Conservation (phyloP, 2,329 filamentous ascomycete genomes). For the Cercospora zeina region DNA sequence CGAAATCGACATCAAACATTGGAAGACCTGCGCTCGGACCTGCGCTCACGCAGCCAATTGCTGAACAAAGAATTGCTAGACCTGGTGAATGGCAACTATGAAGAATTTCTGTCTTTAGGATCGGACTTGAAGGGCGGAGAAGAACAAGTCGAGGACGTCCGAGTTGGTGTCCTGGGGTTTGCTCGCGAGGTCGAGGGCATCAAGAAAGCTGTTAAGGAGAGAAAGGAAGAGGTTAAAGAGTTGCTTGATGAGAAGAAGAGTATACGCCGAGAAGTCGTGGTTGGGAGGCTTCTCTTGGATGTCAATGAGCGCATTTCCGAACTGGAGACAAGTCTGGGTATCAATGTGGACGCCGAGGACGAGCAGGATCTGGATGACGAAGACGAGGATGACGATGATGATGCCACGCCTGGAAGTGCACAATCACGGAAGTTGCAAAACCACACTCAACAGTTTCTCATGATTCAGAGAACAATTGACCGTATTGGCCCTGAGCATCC, state of each 20-base stretch:
- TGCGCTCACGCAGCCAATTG: conserved; percentile 75
- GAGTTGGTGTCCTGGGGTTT: conserved; percentile 84
- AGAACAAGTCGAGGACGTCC: conserved; percentile 85
- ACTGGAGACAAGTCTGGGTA: conserved; percentile 63
- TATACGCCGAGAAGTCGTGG: conserved; percentile 64
- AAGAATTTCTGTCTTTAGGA: conserved; percentile 82
- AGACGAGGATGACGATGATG: conserved; percentile 39
- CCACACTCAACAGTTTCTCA: conserved; percentile 60
- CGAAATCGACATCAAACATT: conserved; percentile 91
- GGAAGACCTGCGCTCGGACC: conserved; percentile 83
- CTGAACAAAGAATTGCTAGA: conserved; percentile 87
- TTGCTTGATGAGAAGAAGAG: conserved; percentile 66
- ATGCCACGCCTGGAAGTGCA: conserved; percentile 38
- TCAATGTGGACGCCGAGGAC: conserved; percentile 44
- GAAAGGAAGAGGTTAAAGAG: conserved; percentile 62
- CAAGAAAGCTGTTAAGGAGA: conserved; percentile 62
- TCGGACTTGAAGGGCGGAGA: conserved; percentile 81
- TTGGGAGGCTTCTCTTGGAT: conserved; percentile 64
- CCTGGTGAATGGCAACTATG: conserved; percentile 93
- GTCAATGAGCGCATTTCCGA: conserved; percentile 62
- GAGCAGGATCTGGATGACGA: conserved; percentile 35
- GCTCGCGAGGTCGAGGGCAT: conserved; percentile 77
- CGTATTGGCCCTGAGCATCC: conserved; percentile 60
- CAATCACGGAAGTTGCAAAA: conserved; percentile 52
- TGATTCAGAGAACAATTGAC: conserved; percentile 55